Base-by-base conservation (phyloP, 495 filamentous ascomycete genomes). In the Neurospora sp. region DNA sequence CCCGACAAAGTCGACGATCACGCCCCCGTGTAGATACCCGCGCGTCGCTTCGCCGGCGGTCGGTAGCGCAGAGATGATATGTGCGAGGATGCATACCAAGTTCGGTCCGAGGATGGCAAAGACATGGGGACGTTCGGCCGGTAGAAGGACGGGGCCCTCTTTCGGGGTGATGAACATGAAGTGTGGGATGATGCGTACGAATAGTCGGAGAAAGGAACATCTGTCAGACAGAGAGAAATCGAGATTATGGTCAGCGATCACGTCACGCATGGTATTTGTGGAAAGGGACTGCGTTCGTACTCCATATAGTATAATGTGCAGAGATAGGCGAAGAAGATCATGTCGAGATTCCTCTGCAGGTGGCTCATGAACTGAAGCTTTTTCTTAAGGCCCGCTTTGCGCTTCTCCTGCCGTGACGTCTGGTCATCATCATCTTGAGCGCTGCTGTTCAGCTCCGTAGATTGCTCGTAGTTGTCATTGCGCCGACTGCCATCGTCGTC, bases 261-360 rank as follows among this genome's bases (percentile, higher is more conserved):
- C 40, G 48, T 72, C 42, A 54, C 12, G 20, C 20, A 44, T 4
- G 7, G 42, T 8, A 23, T 23, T 5, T 27, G 23, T 23, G 3
- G 46, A 1, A 12, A 54, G 20, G 12, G 46, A n/a, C 10, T 54
- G n/a, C 4, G 23, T 12, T 42, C 92, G 76, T 84, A 97, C 94
- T 97, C 94, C 88, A 96, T 91, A 81, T 96, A 96, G 83, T 97
- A 97, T 73, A 97, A 76, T 48, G 90, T 88, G 46, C 92, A 92
- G 40, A 96, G 84, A 83, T 97, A 88, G 73, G 90, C 90, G 79
- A 93, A 94, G 39, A 94, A 88, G n/a, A 94, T 73, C 76, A 91
- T 90, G 81, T 97, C 94, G 69, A 97, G 84, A 77, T 89, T 90
- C 73, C 88, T 86, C 76, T 93, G 86, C 40, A 96, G 82, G 70